Conservation (phyloP, 768 basidiomycete genomes). For the Suillus ampliporus region DNA sequence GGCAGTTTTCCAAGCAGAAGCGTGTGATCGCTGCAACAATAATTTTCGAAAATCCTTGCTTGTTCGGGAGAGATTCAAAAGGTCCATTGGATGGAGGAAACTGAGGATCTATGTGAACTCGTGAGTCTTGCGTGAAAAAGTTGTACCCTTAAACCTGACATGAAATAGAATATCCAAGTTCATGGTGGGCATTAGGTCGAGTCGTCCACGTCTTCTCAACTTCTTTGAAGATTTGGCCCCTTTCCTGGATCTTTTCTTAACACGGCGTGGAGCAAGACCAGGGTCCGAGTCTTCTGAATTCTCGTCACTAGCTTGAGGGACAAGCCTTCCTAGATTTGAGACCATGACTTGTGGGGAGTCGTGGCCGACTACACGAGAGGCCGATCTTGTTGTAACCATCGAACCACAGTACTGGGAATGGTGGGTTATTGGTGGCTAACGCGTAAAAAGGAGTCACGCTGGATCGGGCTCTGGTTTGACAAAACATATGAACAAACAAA, state of each 20-base stretch:
- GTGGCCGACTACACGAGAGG: neutral
- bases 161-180: conserved; percentile 16
- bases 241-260: conserved; percentile 5
- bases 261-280: neutral
- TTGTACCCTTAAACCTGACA: conserved; percentile 5
- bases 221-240: neutral
- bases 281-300: conserved; percentile 1
- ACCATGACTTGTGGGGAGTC: neutral
- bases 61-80: conserved; percentile 46
- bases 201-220: conserved; percentile 5
- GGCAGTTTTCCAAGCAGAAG: conserved; percentile 43
- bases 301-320: neutral
- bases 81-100: conserved; percentile 45
- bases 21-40: conserved; percentile 31
- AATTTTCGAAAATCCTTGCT: conserved; percentile 42
- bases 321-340: neutral
- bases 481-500: conserved; percentile 1
- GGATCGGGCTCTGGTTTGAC: neutral
- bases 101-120: conserved; percentile 39
- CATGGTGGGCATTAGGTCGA: conserved; percentile 38
- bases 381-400: conserved; percentile 5
- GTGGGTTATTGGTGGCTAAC: too few relatives aligned
- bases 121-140: neutral
- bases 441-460: neutral
- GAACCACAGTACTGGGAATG: neutral